These are phyloP conservation scores for Thelonectria blattea DNA, from an alignment of 2,329 filamentous ascomycete genomes.

Conservation along the genomic window DNA sequence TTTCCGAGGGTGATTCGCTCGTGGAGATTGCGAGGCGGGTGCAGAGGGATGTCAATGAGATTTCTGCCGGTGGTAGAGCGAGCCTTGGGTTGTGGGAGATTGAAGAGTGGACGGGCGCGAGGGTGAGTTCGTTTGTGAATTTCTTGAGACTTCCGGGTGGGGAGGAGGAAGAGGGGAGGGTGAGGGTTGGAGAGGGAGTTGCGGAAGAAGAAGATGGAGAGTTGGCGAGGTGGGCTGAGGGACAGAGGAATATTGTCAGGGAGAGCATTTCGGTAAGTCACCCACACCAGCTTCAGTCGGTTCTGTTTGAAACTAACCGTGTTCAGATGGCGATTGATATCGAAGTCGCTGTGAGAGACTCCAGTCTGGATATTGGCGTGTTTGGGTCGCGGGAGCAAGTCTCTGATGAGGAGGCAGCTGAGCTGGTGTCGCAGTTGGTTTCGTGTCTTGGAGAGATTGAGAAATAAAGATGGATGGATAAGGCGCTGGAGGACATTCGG, in stretches of 20 bases:
- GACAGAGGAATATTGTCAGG: conserved; percentile 33
- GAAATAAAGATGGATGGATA: not conserved
- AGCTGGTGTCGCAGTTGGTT: conserved; percentile 37
- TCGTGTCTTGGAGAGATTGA: conserved; percentile 22
- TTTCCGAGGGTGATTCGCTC: no score
- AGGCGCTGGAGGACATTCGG: conserved; percentile 6
- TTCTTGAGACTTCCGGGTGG: conserved; percentile 71
- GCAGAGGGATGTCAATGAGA: conserved; percentile 69
- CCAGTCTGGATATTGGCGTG: conserved; percentile 47
- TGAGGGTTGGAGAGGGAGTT: no score
- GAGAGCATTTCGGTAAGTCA: conserved; percentile 40
- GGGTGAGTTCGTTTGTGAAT: conserved; percentile 78
- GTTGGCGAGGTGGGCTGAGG: conserved; percentile 17
- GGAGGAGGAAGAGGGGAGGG: no score
- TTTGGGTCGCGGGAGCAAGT: conserved; percentile 45
- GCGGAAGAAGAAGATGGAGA: not conserved
- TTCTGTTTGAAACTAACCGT: no score
- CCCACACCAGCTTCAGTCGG: no score
- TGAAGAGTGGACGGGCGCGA: conserved; percentile 73
- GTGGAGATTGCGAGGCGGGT: conserved; percentile 64
- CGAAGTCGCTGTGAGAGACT: conserved; percentile 45
- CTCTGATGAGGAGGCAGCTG: conserved; percentile 34
- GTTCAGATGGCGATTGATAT: conserved; percentile 49
- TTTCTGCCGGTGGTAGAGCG: conserved; percentile 59
- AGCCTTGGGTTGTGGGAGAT: conserved; percentile 74